Evolutionary conservation across 352 stramenopile genomes (phyloP), one percentile per base, ranked within the genome.

Genomic region (Pythium volutum): DNA sequence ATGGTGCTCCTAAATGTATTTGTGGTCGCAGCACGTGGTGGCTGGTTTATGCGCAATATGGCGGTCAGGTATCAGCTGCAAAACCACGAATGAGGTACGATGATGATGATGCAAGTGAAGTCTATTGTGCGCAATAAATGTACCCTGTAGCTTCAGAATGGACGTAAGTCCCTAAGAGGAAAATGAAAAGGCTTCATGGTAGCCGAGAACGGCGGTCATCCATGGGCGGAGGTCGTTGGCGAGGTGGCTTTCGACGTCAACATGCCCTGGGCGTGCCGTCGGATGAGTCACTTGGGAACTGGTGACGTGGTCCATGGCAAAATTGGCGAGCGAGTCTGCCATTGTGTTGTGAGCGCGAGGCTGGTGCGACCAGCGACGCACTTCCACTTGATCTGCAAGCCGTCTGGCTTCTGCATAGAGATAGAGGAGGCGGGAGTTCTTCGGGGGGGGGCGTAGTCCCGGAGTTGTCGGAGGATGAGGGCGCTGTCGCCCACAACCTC

Each of bases 401-500:
- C 23, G 27, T 2, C 55, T 1, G 3, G 45, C 55, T 47, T 62
- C 22, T 6, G 54, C 18, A 20, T 55, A 48, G 4, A 38, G 16
- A 6, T 8, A 6, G n/a, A 15, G 42, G 1, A 52, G 41, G 5
- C 9, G 2, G 3, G 6, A 10, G 42, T 43, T 47, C 4, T 39
- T 27, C 10, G 42, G 54, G 2, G 54, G n/a, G n/a, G 36, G 2
- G 42, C 4, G 33, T 55, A 47, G 2, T 25, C 31, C 3, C 31
- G 31, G 0, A 53, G 18, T 31, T 55, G 42, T 0, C 55, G 2
- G 12, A 62, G n/a, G 33, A 62, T 62, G 4, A 62, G 15, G n/a
- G 18, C 18, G 23, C 55, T 54, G 42, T 62, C 55, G 3, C 42
- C 55, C 2, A 62, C 45, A 1, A 62, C 55, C 22, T 53, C 42